A percentile compares a stretch with the other conserved stretches of the same genome.
These are phyloP conservation scores for Infundibulicybe gibba DNA, from an alignment of 768 basidiomycete species.

Conservation along the genomic window DNA sequence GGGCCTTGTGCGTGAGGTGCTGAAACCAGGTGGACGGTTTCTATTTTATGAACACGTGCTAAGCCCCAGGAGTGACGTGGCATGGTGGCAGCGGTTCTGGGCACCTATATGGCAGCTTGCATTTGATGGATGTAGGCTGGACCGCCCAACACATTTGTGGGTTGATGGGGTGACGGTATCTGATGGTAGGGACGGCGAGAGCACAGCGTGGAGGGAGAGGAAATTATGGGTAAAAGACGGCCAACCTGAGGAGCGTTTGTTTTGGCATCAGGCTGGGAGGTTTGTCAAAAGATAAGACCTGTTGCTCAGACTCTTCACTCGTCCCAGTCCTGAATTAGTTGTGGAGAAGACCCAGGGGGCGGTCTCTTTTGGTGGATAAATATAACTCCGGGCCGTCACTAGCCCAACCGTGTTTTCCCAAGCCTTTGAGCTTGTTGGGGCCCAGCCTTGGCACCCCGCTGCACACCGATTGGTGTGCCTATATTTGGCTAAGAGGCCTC, in stretches of 20 bases:
- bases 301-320: too few relatives aligned
- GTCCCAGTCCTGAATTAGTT: too few relatives aligned
- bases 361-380: too few relatives aligned
- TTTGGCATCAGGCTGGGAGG: constrained; percentile 56
- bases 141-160: constrained; percentile 52
- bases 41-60: constrained; percentile 72
- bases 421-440: too few relatives aligned
- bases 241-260: constrained; percentile 55
- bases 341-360: too few relatives aligned
- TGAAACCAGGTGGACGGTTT: constrained; percentile 62
- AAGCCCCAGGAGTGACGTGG: constrained; percentile 47
- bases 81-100: constrained; percentile 75
- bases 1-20: constrained; percentile 43
- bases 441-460: too few relatives aligned
- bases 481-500: too few relatives aligned
- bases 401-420: too few relatives aligned
- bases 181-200: constrained; percentile 17
- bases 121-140: constrained; percentile 65
- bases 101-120: constrained; percentile 59
- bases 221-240: constrained; percentile 45
- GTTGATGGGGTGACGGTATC: constrained; percentile 29
- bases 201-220: constrained; percentile 45
- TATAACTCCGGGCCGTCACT: too few relatives aligned
- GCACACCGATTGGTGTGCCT: too few relatives aligned
- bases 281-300: constrained; percentile 41